A percentile compares a stretch with the other conserved stretches of the same genome.
These are phyloP conservation scores for Diplotaxis tenuifolia DNA, from an alignment of 345 rosid genomes.

Conservation along the genomic window DNA sequence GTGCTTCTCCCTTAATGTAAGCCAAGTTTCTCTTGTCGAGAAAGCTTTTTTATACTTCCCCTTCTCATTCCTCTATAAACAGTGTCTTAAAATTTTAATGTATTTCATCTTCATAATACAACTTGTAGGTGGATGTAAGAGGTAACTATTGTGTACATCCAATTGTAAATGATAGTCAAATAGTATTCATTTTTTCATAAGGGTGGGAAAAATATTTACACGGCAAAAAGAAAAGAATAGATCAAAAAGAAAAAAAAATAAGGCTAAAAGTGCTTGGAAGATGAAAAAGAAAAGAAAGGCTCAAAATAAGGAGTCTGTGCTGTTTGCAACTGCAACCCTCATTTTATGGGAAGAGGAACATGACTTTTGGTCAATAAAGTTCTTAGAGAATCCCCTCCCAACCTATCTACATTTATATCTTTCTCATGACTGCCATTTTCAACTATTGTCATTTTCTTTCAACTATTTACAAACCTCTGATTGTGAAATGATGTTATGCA, in stretches of 20 bases:
- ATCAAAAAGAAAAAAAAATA: background rate
- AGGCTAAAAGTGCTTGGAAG: conserved; percentile 27
- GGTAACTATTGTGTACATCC: conserved; percentile 3
- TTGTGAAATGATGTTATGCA: no score
- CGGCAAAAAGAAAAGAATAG: background rate
- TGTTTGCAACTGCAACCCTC: conserved; percentile 17
- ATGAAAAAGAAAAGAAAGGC: conserved; percentile 17
- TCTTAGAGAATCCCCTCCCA: conserved; percentile 1
- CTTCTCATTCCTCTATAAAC: no score
- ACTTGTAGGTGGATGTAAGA: background rate
- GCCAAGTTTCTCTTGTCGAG: no score
- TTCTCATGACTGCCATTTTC: conserved; percentile 20
- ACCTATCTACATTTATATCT: conserved; percentile 25
- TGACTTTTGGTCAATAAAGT: conserved; percentile 38
- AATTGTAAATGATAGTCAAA: background rate
- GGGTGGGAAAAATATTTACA: background rate
- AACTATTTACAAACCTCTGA: background rate
- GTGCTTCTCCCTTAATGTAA: no score
- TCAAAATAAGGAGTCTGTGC: conserved; percentile 31
- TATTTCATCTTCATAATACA: background rate
- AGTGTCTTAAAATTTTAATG: background rate
- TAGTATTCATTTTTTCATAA: background rate
- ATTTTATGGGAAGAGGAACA: conserved; percentile 18
- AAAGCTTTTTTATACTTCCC: no score
- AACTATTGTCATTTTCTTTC: conserved; percentile 23